A percentile compares a stretch with the other conserved stretches of the same genome.
Evolutionary conservation across 441 rosid genomes (phyloP).

Genomic region (Viola pubescens): DNA sequence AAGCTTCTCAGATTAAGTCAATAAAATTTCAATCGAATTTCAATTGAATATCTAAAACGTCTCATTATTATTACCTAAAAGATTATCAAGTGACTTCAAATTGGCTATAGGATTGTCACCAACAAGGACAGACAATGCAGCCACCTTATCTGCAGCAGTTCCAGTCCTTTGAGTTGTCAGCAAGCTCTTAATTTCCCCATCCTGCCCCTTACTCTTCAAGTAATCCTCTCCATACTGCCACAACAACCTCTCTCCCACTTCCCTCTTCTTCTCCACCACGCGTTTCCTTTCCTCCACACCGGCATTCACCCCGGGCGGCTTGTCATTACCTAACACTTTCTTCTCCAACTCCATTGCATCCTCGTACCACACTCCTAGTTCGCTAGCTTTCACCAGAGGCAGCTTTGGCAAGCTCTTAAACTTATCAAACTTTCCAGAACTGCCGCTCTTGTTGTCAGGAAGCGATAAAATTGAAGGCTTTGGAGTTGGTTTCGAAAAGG

Average conservation of each 20-base stretch:
- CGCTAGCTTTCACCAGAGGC: slow-evolving; percentile 60
- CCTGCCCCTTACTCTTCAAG: slow-evolving; percentile 54
- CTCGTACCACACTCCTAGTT: slow-evolving; percentile 58
- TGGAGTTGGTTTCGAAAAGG: slow-evolving; percentile 27
- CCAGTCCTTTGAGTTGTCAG: slow-evolving; percentile 79
- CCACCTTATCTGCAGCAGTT: slow-evolving; percentile 82
- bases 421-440: slow-evolving; percentile 30
- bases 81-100: slow-evolving; percentile 84
- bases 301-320: slow-evolving; percentile 25
- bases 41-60: no score
- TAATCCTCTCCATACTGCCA: slow-evolving; percentile 69
- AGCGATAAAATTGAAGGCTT: slow-evolving; percentile 52
- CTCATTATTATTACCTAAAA: slow-evolving; percentile 78
- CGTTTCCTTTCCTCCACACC: slow-evolving; percentile 50
- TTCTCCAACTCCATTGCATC: slow-evolving; percentile 70
- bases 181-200: slow-evolving; percentile 82
- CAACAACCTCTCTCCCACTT: slow-evolving; percentile 74
- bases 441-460: slow-evolving; percentile 21
- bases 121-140: slow-evolving; percentile 75
- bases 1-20: no score
- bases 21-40: no score
- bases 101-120: slow-evolving; percentile 90
- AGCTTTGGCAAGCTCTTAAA: slow-evolving; percentile 56
- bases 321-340: slow-evolving; percentile 40
- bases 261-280: slow-evolving; percentile 57